Evolutionary conservation across 192 early-diverging fungal genomes (phyloP), one percentile per base, ranked within the genome.

Genomic region (Coemansia sp.): DNA sequence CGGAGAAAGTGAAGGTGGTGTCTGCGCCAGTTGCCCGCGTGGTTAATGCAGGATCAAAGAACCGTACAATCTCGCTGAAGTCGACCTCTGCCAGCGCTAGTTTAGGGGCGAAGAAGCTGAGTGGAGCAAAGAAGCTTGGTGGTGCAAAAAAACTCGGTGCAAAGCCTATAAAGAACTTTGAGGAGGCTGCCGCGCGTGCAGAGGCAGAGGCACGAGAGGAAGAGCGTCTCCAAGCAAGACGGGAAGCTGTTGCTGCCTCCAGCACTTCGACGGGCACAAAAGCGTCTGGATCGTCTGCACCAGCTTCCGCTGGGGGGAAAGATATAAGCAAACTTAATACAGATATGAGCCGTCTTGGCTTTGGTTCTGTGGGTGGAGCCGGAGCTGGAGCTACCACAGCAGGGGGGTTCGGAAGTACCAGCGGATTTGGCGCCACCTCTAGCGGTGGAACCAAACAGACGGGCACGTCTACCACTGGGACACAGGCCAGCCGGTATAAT

Each of bases 101-200:
- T 7, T 64, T 75, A 45, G 73, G 73, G 2, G 72, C 80, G 5
- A 82, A 77, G 65, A 77, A 71, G 49, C 63, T 77, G 37, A 75
- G 75, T 4, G 74, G 79, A 0, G 74, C 74, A 57, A 91, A 88
- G 77, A 90, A 90, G 61, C 82, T 95, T 3, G 96, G 96, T 25
- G 94, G 78, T 3, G 78, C 94, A 26, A 95, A 95, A 67, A 96
- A 92, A 68, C 89, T 92, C 16, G 79, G 84, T 3, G 89, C 82
- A 39, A 86, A 84, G 63, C 75, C 81, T n/a, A 82, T 84, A 20
- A 79, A 90, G 66, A 92, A 92, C 76, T 97, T 97, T 87, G 96
- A 96, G 61, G 92, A 94, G 70, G 93, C 90, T 2, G 94, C 93
- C 57, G 89, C 92, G 21, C 86, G 88, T 33, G 96, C 94, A 18